These are phyloP conservation scores for Pogostemon cablin DNA, from an alignment of 257 asterid species.

Conservation along the genomic window DNA sequence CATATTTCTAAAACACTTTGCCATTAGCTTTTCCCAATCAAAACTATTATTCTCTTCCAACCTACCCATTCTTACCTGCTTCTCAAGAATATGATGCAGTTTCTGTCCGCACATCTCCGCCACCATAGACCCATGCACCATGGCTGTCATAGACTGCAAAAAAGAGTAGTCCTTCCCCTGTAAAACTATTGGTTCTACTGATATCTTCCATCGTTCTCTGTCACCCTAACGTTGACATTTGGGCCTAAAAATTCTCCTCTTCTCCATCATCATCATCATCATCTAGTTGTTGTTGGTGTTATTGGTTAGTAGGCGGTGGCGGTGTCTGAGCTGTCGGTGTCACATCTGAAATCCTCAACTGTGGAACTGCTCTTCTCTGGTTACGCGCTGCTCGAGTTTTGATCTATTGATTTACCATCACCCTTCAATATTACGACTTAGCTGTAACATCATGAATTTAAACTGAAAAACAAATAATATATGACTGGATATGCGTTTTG, in stretches of 20 bases:
- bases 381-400: too few relatives aligned
- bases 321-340: too few relatives aligned
- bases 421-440: too few relatives aligned
- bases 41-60: neutral
- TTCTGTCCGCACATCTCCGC: constrained; percentile 49
- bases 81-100: constrained; percentile 46
- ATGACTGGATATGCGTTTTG: too few relatives aligned
- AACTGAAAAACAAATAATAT: too few relatives aligned
- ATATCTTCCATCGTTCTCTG: constrained; percentile 65
- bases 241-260: constrained; percentile 30
- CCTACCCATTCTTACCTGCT: constrained; percentile 30
- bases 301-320: too few relatives aligned
- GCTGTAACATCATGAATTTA: too few relatives aligned
- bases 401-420: too few relatives aligned
- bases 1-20: constrained; percentile 43
- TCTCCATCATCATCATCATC: too few relatives aligned
- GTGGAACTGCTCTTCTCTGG: too few relatives aligned
- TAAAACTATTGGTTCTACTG: constrained; percentile 35
- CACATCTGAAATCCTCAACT: too few relatives aligned
- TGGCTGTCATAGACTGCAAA: constrained; percentile 63
- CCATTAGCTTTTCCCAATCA: constrained; percentile 53
- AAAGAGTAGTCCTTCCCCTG: constrained; percentile 40
- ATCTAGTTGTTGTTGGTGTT: too few relatives aligned
- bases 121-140: constrained; percentile 51
- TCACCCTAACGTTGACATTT: constrained; percentile 57